Conservation (phyloP, 2,329 filamentous ascomycete species). For the Sporothrix sp. region DNA sequence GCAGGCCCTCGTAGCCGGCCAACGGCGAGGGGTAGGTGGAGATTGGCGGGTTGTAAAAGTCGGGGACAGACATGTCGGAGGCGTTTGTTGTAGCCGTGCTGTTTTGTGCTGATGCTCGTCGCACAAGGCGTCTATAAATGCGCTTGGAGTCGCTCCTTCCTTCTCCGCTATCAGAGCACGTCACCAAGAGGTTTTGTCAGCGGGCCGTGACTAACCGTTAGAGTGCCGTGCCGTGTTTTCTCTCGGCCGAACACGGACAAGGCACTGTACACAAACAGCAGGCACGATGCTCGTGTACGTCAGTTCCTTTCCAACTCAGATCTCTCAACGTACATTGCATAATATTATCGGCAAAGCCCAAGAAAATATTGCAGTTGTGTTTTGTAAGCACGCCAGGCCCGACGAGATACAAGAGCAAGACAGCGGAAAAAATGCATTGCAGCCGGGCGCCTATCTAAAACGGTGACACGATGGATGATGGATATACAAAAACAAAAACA, state of each 20-base stretch:
- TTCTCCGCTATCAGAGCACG: too few species aligned
- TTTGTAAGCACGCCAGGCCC: too few species aligned
- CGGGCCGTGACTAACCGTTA: too few species aligned
- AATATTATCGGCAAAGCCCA: background rate
- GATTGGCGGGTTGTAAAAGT: constrained; percentile 18
- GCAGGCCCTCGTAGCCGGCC: constrained; percentile 46
- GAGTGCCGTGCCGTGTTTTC: too few species aligned
- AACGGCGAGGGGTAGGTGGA: constrained; percentile 45
- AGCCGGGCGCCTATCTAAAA: background rate
- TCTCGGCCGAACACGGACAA: constrained; percentile 4
- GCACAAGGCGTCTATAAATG: too few species aligned
- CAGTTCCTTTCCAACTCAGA: too few species aligned
- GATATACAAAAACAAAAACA: background rate
- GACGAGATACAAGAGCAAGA: too few species aligned
- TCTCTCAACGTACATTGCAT: too few species aligned
- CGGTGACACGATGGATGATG: background rate
- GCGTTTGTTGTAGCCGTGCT: background rate
- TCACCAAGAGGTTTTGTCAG: background rate
- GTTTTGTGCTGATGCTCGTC: background rate
- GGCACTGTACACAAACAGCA: background rate
- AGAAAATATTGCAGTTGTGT: too few species aligned
- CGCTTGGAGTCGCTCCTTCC: too few species aligned
- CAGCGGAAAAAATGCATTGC: background rate
- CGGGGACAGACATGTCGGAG: constrained; percentile 7
- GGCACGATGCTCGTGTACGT: background rate